A percentile compares a stretch with the other conserved stretches of the same genome.
Conservation (phyloP, 495 filamentous ascomycete genomes). For the Penicillium taxi region DNA sequence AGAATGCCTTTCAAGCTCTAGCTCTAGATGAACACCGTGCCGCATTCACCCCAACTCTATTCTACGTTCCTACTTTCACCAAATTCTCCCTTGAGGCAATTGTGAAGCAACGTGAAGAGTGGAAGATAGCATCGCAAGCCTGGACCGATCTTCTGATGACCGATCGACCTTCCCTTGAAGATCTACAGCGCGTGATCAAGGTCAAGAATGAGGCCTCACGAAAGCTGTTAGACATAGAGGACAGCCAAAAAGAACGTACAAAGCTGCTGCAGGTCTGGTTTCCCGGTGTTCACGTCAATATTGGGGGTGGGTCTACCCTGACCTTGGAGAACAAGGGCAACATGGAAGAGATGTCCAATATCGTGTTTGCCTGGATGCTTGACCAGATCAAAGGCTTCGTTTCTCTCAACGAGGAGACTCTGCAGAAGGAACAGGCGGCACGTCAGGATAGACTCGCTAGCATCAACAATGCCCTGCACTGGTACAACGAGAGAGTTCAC, state of each 20-base stretch:
- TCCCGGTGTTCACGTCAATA: constrained; percentile 8
- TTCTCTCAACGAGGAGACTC: constrained; percentile 1
- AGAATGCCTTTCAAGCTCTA: constrained; percentile 52
- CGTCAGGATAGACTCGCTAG: no score
- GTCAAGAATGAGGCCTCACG: constrained; percentile 1
- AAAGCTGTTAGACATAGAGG: not conserved
- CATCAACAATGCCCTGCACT: no score
- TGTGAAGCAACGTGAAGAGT: no score
- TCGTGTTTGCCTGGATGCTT: constrained; percentile 9
- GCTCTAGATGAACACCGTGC: constrained; percentile 16
- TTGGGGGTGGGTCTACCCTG: constrained; percentile 4
- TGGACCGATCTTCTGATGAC: no score
- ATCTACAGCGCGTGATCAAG: not conserved
- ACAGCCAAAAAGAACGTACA: constrained; percentile 4
- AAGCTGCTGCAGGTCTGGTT: constrained; percentile 8
- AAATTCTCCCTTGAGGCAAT: not conserved
- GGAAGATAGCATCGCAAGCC: no score
- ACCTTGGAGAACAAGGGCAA: constrained; percentile 7
- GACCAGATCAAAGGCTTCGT: constrained; percentile 7
- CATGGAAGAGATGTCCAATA: constrained; percentile 12
- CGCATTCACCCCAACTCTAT: constrained; percentile 1
- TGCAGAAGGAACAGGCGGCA: constrained; percentile 1
- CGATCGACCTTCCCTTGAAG: no score
- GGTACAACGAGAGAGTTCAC: no score
- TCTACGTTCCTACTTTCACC: constrained; percentile 1